Percentiles rank a stretch among this genome's conserved stretches.
Evolutionary conservation across 768 basidiomycete genomes (phyloP).

Genomic region (Hirschioporus abietinus): DNA sequence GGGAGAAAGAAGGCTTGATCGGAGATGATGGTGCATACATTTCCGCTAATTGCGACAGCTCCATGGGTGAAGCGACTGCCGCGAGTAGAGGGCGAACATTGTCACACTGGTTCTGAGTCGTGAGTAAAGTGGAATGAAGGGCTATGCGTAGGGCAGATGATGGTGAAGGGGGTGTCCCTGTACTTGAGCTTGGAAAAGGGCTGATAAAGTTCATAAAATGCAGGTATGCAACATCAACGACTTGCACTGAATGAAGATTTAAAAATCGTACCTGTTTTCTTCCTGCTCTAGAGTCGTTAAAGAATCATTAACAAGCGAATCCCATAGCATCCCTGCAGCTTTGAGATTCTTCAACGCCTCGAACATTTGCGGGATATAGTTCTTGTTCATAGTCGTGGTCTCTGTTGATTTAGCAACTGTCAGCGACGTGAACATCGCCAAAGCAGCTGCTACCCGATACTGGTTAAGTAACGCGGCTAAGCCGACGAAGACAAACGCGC

Average conservation of each 20-base stretch:
- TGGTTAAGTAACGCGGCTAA: not conserved
- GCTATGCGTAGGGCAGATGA: conserved; percentile 59
- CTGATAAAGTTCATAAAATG: conserved; percentile 3
- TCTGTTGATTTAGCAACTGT: not conserved
- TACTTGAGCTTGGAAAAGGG: conserved; percentile 12
- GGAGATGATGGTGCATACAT: conserved; percentile 87
- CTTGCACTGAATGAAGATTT: conserved; percentile 5
- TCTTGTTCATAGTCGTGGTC: not conserved
- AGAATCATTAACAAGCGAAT: conserved; percentile 66
- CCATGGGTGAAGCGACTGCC: conserved; percentile 65
- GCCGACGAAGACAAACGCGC: conserved; percentile 4
- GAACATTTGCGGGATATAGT: conserved; percentile 47
- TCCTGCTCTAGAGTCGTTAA: conserved; percentile 62
- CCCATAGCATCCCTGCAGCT: conserved; percentile 65
- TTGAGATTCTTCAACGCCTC: conserved; percentile 63
- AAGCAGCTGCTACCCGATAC: conserved; percentile 1
- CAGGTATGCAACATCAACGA: conserved; percentile 1
- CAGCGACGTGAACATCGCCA: not conserved
- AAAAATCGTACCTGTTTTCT: conserved; percentile 49
- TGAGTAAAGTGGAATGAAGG: conserved; percentile 67
- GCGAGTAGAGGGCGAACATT: conserved; percentile 74
- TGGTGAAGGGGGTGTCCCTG: conserved; percentile 42
- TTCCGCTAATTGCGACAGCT: conserved; percentile 73
- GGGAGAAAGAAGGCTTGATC: conserved; percentile 21
- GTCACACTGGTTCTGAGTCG: conserved; percentile 76